Conservation (phyloP, 2,329 filamentous ascomycete genomes). For the Ustilaginoidea virens region DNA sequence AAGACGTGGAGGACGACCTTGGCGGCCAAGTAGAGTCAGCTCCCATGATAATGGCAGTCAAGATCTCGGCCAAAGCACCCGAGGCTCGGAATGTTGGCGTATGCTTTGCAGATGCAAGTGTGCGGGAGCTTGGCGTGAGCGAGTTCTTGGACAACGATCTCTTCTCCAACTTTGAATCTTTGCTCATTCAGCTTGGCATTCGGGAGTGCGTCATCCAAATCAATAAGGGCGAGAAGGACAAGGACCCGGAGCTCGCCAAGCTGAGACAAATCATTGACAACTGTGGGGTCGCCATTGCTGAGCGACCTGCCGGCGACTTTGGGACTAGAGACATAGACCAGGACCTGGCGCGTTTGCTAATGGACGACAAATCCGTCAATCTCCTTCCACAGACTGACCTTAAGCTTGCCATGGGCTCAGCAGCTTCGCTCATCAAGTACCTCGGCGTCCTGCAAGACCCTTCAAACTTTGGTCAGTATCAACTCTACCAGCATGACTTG, state of each 20-base stretch:
- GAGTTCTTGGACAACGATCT: conserved; percentile 98
- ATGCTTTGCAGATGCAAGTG: conserved; percentile 94
- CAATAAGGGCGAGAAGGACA: conserved; percentile 66
- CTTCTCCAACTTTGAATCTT: conserved; percentile 93
- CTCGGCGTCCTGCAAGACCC: conserved; percentile 78
- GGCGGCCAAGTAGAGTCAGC: conserved; percentile 75
- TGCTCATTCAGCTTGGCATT: conserved; percentile 90
- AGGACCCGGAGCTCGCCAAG: conserved; percentile 79
- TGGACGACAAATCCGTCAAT: conserved; percentile 66
- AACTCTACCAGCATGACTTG: conserved; percentile 91
- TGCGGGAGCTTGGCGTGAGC: conserved; percentile 86
- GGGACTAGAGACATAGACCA: conserved; percentile 88
- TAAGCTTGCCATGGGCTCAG: conserved; percentile 91
- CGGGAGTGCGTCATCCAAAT: conserved; percentile 82
- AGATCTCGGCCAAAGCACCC: conserved; percentile 72
- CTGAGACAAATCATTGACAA: conserved; percentile 79
- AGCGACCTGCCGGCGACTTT: conserved; percentile 64
- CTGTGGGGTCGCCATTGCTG: conserved; percentile 79
- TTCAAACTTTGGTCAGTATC: conserved; percentile 93
- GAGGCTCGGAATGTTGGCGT: conserved; percentile 83
- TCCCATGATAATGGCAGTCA: conserved; percentile 90
- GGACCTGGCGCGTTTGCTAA: conserved; percentile 72
- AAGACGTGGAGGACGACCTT: conserved; percentile 92
- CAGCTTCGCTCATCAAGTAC: conserved; percentile 88
- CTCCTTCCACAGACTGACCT: conserved; percentile 79